Evolutionary conservation across 2,329 filamentous ascomycete species (phyloP).

Genomic region (Elsinoe arachidis): DNA sequence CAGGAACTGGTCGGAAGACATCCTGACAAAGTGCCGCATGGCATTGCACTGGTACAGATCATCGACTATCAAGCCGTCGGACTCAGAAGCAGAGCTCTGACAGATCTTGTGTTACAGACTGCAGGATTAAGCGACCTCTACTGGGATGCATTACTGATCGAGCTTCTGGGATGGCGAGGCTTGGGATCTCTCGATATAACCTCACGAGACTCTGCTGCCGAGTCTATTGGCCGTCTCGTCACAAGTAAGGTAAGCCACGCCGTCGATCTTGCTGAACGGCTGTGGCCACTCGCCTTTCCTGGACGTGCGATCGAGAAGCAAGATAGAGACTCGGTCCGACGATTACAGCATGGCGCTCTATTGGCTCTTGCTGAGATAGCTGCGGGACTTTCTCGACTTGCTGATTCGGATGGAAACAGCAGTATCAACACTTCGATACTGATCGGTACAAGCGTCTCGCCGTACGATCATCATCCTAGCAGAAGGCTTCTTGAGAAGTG

Average conservation of each 20-base stretch:
- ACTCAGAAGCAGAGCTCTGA: constrained; percentile 71
- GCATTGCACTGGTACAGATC: constrained; percentile 76
- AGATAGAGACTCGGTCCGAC: neutral
- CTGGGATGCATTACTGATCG: constrained; percentile 60
- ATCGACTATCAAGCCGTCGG: constrained; percentile 94
- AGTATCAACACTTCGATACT: neutral
- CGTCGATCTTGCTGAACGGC: neutral
- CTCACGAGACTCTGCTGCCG: constrained; percentile 64
- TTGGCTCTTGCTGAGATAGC: neutral
- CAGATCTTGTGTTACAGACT: constrained; percentile 63
- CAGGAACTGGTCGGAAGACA: constrained; percentile 92
- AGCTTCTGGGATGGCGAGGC: constrained; percentile 75
- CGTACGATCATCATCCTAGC: neutral
- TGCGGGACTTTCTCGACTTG: neutral
- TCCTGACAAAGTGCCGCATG: constrained; percentile 71
- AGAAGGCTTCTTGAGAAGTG: neutral
- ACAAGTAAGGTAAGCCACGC: neutral
- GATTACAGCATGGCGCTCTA: constrained; percentile 3
- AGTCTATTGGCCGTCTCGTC: constrained; percentile 46
- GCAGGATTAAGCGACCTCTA: constrained; percentile 55
- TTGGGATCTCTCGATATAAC: constrained; percentile 68
- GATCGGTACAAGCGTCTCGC: no score
- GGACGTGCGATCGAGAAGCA: neutral
- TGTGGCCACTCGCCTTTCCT: neutral
- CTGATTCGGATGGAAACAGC: neutral